Evolutionary conservation across 495 filamentous ascomycete species (phyloP), one percentile per base, ranked within the genome.

Genomic region (Lasiosphaeria ovina): DNA sequence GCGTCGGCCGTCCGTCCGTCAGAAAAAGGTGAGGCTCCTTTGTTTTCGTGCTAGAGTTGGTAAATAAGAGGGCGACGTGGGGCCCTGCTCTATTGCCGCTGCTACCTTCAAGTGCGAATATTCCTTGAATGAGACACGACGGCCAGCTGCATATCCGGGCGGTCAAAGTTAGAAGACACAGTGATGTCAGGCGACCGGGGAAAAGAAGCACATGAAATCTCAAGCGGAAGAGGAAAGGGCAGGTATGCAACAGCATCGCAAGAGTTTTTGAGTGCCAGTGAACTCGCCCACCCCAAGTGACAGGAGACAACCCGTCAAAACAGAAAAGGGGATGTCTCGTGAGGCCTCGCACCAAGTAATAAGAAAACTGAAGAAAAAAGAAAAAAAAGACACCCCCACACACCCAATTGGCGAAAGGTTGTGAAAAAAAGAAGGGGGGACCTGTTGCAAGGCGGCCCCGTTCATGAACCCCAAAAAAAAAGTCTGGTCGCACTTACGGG

Each of bases 111-210:
- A 24, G 24, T 24, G 24, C 24, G 24, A 24, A 24, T 24, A 24
- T 24, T 24, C 24, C 24, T 24, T 24, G 24, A 24, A 24, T 24
- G 24, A 24, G 54, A 62, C 33, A 54, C 56, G 60, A 60, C 53
- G 62, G 65, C 51, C 51, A 53, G 55, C 68, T 70, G 65, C 68
- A 70, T 68, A 54, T 56, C 33, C 34, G 45, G 38, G 51, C 55
- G 52, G 44, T 45, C 24, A 58, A 58, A 35, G 51, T 67, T 54
- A 67, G 61, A 51, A 57, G 32, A 48, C 56, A 47, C 24, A 24
- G 24, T 2, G 24, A 24, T 2, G 24, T 24, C 24, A 24, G 24
- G 24, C 24, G 16, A 47, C 12, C 2, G 44, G 4, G 44, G 12
- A 47, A 47, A 7, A 47, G 11, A 47, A 8, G 44, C 44, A n/a